Conservation (phyloP, 257 asterid species). For the Forsythia viridissima region DNA sequence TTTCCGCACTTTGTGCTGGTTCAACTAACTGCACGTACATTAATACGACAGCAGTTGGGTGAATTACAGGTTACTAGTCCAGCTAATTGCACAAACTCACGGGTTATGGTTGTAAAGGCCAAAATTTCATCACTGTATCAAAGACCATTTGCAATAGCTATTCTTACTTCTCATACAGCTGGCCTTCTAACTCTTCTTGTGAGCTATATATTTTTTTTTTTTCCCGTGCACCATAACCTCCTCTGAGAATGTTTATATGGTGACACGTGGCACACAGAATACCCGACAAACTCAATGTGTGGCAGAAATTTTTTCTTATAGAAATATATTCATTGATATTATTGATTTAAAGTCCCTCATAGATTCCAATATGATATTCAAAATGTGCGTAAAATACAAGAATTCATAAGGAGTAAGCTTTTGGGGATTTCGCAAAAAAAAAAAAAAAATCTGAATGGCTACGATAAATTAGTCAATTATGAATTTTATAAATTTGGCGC, state of each 20-base stretch:
- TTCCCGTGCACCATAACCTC: not conserved
- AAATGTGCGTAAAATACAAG: not conserved
- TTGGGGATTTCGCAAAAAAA: not conserved
- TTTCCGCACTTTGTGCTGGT: not conserved
- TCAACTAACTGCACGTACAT: not conserved
- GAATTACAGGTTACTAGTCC: not conserved
- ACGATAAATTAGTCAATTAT: not conserved
- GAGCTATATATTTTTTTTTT: not conserved
- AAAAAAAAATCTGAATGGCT: not conserved
- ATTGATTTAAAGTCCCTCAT: not conserved
- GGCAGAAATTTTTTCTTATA: not conserved
- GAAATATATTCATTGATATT: not conserved
- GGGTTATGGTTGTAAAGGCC: not conserved
- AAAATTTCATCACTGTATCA: not conserved
- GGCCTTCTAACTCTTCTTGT: not conserved
- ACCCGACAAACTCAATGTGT: not conserved
- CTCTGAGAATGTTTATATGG: not conserved
- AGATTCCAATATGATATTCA: not conserved
- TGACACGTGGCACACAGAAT: not conserved
- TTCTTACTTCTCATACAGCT: not conserved
- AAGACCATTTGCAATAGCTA: not conserved
- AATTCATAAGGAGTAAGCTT: not conserved
- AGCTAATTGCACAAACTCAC: slow-evolving; percentile 1
- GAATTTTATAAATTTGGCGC: no score
- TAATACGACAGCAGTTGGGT: slow-evolving; percentile 7